Conservation (phyloP, 2,329 filamentous ascomycete genomes). For the Teratosphaeriaceae sp. region DNA sequence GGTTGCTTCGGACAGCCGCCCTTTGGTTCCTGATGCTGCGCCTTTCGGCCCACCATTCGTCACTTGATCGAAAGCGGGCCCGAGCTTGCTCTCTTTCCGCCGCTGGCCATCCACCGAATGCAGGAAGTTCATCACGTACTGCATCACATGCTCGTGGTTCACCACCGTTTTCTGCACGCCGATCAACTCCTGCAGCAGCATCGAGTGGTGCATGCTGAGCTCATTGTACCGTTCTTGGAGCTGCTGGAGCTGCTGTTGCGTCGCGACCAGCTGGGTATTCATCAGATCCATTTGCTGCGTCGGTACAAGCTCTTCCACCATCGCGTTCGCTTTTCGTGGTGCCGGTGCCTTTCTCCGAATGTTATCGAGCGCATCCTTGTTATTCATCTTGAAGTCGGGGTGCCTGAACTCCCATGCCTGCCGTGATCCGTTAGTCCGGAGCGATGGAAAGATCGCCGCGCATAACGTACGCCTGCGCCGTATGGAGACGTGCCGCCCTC, state of each 20-base stretch:
- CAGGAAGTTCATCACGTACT: conserved; percentile 63
- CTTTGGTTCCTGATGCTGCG: neutral
- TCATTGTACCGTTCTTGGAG: conserved; percentile 81
- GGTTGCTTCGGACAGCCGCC: conserved; percentile 6
- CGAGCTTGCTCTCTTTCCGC: conserved; percentile 52
- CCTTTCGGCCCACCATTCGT: conserved; percentile 32
- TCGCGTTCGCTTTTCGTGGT: conserved; percentile 62
- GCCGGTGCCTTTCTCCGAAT: conserved; percentile 93
- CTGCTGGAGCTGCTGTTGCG: conserved; percentile 85
- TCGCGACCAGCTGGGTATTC: conserved; percentile 80
- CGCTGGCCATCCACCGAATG: conserved; percentile 59
- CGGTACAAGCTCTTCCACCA: conserved; percentile 68
- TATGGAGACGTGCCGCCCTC: conserved; percentile 77
- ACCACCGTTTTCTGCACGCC: conserved; percentile 64
- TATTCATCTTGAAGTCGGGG: conserved; percentile 90
- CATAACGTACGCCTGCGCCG: conserved; percentile 61
- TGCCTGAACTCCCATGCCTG: conserved; percentile 97
- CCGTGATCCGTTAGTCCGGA: conserved; percentile 24
- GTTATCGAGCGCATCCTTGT: conserved; percentile 93
- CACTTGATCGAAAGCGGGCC: conserved; percentile 31
- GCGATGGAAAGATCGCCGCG: neutral
- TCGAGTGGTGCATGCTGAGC: conserved; percentile 59
- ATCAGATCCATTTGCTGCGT: conserved; percentile 85
- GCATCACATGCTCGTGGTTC: conserved; percentile 65
- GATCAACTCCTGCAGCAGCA: conserved; percentile 58